Evolutionary conservation across 495 filamentous ascomycete species (phyloP).

Genomic region (Bacidia rubella): DNA sequence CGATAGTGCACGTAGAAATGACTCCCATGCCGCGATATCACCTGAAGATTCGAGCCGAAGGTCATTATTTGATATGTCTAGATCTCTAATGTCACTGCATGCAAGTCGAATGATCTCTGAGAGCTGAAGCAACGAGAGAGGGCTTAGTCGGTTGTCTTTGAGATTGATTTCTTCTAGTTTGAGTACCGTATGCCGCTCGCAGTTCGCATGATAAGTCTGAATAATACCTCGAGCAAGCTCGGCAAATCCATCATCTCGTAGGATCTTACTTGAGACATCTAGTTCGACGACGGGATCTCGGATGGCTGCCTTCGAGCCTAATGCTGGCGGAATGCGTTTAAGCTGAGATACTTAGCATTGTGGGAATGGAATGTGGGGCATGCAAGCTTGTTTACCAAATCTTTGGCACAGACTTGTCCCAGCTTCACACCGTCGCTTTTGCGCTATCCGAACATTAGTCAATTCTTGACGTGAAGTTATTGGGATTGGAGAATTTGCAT

Average conservation of each 20-base stretch:
- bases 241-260: conserved; percentile 31
- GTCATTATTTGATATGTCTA: conserved; percentile 35
- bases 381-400: conserved; percentile 26
- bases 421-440: conserved; percentile 32
- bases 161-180: conserved; percentile 35
- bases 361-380: conserved; percentile 7
- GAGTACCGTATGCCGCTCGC: conserved; percentile 22
- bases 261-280: conserved; percentile 28
- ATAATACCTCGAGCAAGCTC: conserved; percentile 30
- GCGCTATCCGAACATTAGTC: conserved; percentile 21
- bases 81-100: conserved; percentile 29
- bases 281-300: conserved; percentile 34
- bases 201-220: conserved; percentile 23
- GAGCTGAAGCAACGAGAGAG: conserved; percentile 25
- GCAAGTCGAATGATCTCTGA: conserved; percentile 27
- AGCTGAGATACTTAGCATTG: conserved; percentile 18
- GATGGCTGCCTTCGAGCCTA: conserved; percentile 23
- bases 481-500: too few species aligned
- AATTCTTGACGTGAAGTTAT: too few species aligned
- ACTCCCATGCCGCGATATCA: conserved; percentile 29
- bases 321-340: conserved; percentile 27
- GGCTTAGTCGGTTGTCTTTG: conserved; percentile 28
- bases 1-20: conserved; percentile 31
- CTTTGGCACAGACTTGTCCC: conserved; percentile 31
- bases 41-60: conserved; percentile 25